A percentile compares a stretch with the other conserved stretches of the same genome.
phyloP scores from a whole-genome alignment of 352 stramenopile genomes.

The Hyaloperonospora brassicae region DNA sequence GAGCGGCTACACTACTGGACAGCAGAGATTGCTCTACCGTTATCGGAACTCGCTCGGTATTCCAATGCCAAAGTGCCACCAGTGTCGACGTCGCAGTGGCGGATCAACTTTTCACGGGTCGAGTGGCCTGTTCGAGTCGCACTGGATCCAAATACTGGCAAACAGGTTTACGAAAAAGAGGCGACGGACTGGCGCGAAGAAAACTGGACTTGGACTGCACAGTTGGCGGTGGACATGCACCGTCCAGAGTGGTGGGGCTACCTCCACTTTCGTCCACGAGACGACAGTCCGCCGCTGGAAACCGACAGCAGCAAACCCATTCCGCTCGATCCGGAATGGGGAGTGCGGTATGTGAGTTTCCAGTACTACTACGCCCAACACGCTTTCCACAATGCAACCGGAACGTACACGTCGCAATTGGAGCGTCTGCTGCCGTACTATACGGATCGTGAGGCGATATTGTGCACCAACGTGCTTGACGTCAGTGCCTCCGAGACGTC shows the following conservation, averaged over 20 bases:
- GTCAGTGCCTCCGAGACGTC: constrained; percentile 11
- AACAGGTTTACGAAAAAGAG: constrained; percentile 47
- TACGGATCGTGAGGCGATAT: constrained; percentile 11
- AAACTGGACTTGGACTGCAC: constrained; percentile 87
- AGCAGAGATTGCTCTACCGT: constrained; percentile 69
- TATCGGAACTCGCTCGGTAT: constrained; percentile 43
- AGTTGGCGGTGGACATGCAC: constrained; percentile 84
- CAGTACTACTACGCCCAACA: constrained; percentile 66
- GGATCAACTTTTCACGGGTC: constrained; percentile 87
- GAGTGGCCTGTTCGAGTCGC: constrained; percentile 54
- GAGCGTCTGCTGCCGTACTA: constrained; percentile 33
- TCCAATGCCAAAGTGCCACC: constrained; percentile 35
- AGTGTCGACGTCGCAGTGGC: constrained; percentile 37
- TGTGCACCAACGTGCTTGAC: constrained; percentile 19
- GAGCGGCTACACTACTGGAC: constrained; percentile 69
- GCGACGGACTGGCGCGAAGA: constrained; percentile 33
- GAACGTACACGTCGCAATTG: constrained; percentile 26
- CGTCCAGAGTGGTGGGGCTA: constrained; percentile 86
- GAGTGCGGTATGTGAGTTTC: constrained; percentile 43
- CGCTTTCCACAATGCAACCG: constrained; percentile 22
- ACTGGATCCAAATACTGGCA: constrained; percentile 7
- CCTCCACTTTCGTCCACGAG: constrained; percentile 53
- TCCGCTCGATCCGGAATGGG: constrained; percentile 38
- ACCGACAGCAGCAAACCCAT: constrained; percentile 11
- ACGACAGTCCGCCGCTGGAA: constrained; percentile 8